phyloP scores from a whole-genome alignment of 129 eudicot species.

The Centrapalus pauciflorus region DNA sequence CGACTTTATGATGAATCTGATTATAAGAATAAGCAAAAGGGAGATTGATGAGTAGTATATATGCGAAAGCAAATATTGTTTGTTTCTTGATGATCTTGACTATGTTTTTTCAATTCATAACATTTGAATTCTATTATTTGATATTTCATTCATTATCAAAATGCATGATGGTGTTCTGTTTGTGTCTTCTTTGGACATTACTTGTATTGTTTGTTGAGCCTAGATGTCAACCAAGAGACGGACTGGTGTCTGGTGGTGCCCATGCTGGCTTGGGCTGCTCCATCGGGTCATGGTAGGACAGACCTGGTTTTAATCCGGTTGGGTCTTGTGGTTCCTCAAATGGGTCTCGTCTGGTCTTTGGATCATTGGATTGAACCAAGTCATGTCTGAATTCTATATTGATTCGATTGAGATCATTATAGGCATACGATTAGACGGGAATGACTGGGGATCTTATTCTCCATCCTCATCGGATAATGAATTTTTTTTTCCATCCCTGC shows the following conservation, averaged over 20 bases:
- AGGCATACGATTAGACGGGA: no score
- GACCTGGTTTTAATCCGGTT: no score
- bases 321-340: no score
- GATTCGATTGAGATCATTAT: no score
- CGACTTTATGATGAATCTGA: conserved; percentile 32
- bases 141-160: background rate
- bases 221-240: background rate
- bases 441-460: no score
- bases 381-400: no score
- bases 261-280: background rate
- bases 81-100: conserved; percentile 29
- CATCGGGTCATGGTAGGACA: background rate
- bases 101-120: conserved; percentile 22
- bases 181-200: background rate
- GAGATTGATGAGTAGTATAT: conserved; percentile 27
- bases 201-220: background rate
- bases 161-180: background rate
- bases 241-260: no score
- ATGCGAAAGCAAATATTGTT: conserved; percentile 22
- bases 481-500: no score
- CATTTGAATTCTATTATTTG: conserved; percentile 26
- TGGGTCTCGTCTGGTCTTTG: no score
- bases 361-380: no score
- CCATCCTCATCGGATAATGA: no score
- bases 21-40: conserved; percentile 42